A percentile compares a stretch with the other conserved stretches of the same genome.
phyloP scores from a whole-genome alignment of 2,329 filamentous ascomycete species.

The Sarocladiaceae sp. region DNA sequence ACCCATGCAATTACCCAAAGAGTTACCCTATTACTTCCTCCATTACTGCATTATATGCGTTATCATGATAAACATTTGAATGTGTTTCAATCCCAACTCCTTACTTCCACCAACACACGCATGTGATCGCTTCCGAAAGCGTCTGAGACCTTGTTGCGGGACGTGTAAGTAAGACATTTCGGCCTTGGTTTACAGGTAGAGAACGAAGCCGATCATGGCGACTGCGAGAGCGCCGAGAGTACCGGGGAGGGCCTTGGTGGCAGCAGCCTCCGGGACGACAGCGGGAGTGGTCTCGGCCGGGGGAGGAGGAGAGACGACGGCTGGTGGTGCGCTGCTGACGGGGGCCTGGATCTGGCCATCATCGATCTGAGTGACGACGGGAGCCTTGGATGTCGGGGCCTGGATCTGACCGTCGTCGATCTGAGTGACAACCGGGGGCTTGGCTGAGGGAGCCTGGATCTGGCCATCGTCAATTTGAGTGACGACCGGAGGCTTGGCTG shows the following conservation, averaged over 20 bases:
- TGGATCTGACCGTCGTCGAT: conserved; percentile 27
- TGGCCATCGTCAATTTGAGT: conserved; percentile 12
- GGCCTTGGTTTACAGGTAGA: conserved; percentile 17
- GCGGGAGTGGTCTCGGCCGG: conserved; percentile 11
- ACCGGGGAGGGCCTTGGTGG: conserved; percentile 13
- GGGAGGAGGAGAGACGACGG: conserved; percentile 19
- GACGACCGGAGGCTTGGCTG: neutral
- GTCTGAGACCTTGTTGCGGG: neutral
- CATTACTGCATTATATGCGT: conserved; percentile 8
- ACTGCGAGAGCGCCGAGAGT: conserved; percentile 13
- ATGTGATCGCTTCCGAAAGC: neutral
- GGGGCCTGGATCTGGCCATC: conserved; percentile 14
- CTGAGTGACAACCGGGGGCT: conserved; percentile 23
- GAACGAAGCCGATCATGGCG: conserved; percentile 15
- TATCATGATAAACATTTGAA: neutral
- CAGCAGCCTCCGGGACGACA: conserved; percentile 9
- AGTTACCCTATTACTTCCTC: neutral
- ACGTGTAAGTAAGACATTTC: neutral
- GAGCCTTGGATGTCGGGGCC: conserved; percentile 21
- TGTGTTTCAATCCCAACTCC: neutral
- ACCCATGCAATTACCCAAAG: neutral
- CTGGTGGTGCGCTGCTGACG: conserved; percentile 1
- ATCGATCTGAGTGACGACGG: conserved; percentile 7
- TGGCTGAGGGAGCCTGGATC: conserved; percentile 9
- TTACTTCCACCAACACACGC: neutral